phyloP scores from a whole-genome alignment of 768 basidiomycete species.

The Lentinula sp. region DNA sequence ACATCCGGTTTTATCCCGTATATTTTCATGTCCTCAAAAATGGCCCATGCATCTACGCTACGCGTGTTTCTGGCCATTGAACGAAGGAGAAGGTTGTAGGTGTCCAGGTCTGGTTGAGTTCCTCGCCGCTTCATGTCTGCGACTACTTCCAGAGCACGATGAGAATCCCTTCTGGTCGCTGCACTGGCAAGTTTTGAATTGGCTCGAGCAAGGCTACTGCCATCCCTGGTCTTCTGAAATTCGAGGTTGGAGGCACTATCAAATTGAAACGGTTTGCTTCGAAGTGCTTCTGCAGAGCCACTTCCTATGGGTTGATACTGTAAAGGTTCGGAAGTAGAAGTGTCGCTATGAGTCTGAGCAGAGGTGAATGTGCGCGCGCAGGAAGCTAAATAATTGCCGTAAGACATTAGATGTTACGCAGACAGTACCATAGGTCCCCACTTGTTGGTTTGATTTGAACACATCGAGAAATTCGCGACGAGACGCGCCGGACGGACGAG shows the following conservation, averaged over 20 bases:
- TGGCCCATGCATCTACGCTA: conserved; percentile 53
- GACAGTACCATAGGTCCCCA: background rate
- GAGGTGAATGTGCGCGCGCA: background rate
- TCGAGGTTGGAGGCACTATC: conserved; percentile 12
- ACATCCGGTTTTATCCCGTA: conserved; percentile 42
- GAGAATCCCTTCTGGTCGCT: conserved; percentile 29
- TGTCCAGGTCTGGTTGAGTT: conserved; percentile 44
- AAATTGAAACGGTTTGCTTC: conserved; percentile 8
- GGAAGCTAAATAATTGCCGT: background rate
- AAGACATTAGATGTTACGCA: background rate
- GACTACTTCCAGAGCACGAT: conserved; percentile 37
- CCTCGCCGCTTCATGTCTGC: conserved; percentile 52
- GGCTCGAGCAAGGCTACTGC: conserved; percentile 20
- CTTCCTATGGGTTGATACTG: background rate
- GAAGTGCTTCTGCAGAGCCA: background rate
- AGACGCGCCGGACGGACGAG: conserved; percentile 12
- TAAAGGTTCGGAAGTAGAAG: background rate
- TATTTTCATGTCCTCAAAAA: conserved; percentile 63
- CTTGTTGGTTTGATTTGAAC: background rate
- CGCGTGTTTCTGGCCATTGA: conserved; percentile 38
- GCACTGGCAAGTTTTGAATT: conserved; percentile 29
- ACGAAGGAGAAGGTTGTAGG: conserved; percentile 54
- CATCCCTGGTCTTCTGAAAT: conserved; percentile 16
- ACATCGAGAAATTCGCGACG: background rate
- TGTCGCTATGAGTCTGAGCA: background rate